Conservation (phyloP, 1,139 yeast species). For the Magnusiomyces suaveolens region DNA sequence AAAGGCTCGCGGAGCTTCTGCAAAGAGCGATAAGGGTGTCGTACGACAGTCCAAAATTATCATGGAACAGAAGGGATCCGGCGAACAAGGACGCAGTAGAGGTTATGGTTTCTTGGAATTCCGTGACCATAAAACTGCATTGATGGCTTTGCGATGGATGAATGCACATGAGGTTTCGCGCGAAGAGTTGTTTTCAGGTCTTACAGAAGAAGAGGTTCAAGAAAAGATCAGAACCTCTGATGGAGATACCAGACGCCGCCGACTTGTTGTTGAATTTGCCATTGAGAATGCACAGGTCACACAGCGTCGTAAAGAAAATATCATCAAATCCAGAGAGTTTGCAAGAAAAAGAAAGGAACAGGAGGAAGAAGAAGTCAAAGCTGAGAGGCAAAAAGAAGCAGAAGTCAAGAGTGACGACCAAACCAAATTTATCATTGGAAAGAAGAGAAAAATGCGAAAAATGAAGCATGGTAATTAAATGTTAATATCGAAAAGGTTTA, state of each 20-base stretch:
- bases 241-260: slow-evolving; percentile 43
- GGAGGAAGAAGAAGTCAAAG: slow-evolving; percentile 27
- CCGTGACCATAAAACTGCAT: slow-evolving; percentile 84
- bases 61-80: slow-evolving; percentile 83
- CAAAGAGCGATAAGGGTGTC: slow-evolving; percentile 71
- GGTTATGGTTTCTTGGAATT: slow-evolving; percentile 95
- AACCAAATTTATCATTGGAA: slow-evolving; percentile 21
- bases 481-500: neutral
- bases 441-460: slow-evolving; percentile 23
- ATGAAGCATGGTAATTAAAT: slow-evolving; percentile 18
- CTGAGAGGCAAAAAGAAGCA: slow-evolving; percentile 9
- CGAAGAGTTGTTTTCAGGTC: slow-evolving; percentile 62
- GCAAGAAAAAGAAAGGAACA: slow-evolving; percentile 29
- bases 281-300: slow-evolving; percentile 90
- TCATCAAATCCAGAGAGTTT: slow-evolving; percentile 19
- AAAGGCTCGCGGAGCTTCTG: slow-evolving; percentile 41
- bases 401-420: slow-evolving; percentile 18
- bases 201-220: slow-evolving; percentile 48
- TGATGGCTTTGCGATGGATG: slow-evolving; percentile 95
- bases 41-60: slow-evolving; percentile 89
- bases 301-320: slow-evolving; percentile 67
- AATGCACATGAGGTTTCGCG: slow-evolving; percentile 79
- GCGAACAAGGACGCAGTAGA: slow-evolving; percentile 81
- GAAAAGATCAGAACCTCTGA: slow-evolving; percentile 44
- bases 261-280: slow-evolving; percentile 89